phyloP scores from a whole-genome alignment of 768 basidiomycete genomes.

The Calvatia gigantea region DNA sequence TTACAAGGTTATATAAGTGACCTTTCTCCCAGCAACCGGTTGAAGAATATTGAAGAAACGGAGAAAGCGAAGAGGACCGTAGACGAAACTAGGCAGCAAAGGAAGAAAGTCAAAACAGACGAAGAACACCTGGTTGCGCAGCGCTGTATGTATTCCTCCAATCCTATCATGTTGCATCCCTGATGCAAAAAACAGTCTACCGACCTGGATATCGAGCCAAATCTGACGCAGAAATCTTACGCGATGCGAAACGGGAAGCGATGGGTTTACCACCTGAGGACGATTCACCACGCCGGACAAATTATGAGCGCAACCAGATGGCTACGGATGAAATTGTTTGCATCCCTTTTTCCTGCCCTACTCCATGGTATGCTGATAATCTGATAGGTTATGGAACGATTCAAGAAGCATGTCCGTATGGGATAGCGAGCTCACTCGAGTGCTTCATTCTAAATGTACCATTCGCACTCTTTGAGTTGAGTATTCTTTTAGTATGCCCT shows the following conservation, averaged over 20 bases:
- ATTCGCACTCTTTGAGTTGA: not conserved
- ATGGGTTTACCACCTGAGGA: conserved; percentile 69
- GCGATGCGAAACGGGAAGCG: conserved; percentile 84
- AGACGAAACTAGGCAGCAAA: conserved; percentile 65
- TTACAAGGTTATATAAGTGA: not conserved
- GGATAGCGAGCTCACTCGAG: conserved; percentile 23
- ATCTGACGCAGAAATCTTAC: conserved; percentile 84
- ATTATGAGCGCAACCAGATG: conserved; percentile 64
- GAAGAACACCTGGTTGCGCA: conserved; percentile 85
- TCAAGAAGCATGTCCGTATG: conserved; percentile 94
- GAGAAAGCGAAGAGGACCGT: conserved; percentile 92
- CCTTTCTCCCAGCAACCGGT: conserved; percentile 54
- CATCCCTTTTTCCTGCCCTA: conserved; percentile 11
- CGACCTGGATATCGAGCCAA: conserved; percentile 79
- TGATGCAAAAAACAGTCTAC: conserved; percentile 54
- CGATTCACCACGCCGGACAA: conserved; percentile 40
- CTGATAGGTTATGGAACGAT: conserved; percentile 85
- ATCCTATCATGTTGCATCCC: not conserved
- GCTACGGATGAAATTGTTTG: conserved; percentile 90
- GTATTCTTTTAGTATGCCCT: not conserved
- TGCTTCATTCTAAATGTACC: not conserved
- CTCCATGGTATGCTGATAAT: not conserved
- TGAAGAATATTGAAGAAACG: conserved; percentile 96
- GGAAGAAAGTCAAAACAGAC: conserved; percentile 52
- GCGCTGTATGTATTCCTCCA: conserved; percentile 62